Evolutionary conservation across 148 eudicot species (phyloP), one percentile per base, ranked within the genome.

Genomic region (Talinum fruticosum): DNA sequence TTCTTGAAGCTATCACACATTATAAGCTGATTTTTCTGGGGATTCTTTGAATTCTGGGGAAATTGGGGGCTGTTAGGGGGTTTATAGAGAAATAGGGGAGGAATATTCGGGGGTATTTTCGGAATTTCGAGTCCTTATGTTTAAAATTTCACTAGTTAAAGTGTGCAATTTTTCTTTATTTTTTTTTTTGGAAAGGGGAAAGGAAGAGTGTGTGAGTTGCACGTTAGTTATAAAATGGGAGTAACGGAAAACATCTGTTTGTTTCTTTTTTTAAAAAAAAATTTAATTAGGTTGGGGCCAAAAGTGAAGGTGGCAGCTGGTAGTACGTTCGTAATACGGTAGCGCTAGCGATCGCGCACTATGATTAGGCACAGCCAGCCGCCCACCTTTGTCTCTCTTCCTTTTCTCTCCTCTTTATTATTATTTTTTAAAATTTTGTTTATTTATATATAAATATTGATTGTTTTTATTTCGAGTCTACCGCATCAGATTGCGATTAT

Each of bases 1-100:
- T 23, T 38, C 15, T 91, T 91, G 66, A 95, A 83, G 76, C 54
- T 72, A 4, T 87, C 85, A 67, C 85, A 85, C 96, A 92, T 92
- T 79, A 62, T 62, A 62, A 4, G 32, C 6, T 2, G 7, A 1
- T 67, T 67, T 34, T 1, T 30, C 1, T 8, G 19, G 32, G 65
- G 65, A n/a, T 8, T 62, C 33, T 62, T 5, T n/a, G 18, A 10
- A 41, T 51, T 2, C 2, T 8, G 23, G 57, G 10, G 19, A 1
- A 29, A 28, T 59, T 54, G 30, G 16, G 36, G 19, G 76, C 35
- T 8, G 29, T 36, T 24, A 3, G 44, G 75, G 70, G 29, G 29
- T 59, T 59, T 59, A n/a, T 59, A 59, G 64, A 23, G 57, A 19
- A 51, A 1, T 51, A 62, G 10, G 5, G 24, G 29, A 2, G 47